Conservation (phyloP, 2,329 filamentous ascomycete species). For the Cucurbitaria berberidis region DNA sequence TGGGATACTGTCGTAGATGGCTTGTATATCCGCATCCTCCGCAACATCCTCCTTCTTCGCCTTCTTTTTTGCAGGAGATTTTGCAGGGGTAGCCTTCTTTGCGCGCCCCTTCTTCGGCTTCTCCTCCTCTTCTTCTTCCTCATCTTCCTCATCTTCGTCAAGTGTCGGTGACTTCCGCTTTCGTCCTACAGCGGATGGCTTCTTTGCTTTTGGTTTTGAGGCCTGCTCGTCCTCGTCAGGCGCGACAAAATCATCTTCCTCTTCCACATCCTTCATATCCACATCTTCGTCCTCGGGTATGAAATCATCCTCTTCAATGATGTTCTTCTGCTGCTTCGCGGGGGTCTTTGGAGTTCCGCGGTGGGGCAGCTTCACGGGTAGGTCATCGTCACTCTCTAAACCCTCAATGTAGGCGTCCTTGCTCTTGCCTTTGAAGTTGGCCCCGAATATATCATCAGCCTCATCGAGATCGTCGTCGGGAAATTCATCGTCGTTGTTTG, state of each 20-base stretch:
- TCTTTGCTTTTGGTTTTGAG: conserved; percentile 49
- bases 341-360: conserved; percentile 46
- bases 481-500: conserved; percentile 67
- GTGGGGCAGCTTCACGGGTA: conserved; percentile 39
- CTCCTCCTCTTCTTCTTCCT: conserved; percentile 60
- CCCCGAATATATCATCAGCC: conserved; percentile 84
- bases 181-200: conserved; percentile 41
- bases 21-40: conserved; percentile 76
- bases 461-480: conserved; percentile 56
- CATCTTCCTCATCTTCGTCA: conserved; percentile 60
- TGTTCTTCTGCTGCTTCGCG: conserved; percentile 56
- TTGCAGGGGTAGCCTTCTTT: conserved; percentile 50
- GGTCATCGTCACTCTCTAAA: conserved; percentile 38
- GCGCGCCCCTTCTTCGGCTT: conserved; percentile 63
- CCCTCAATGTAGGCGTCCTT: conserved; percentile 73
- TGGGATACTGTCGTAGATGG: conserved; percentile 87
- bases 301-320: conserved; percentile 50
- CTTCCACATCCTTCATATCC: conserved; percentile 60
- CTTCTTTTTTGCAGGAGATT: conserved; percentile 62
- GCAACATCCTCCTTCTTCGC: conserved; percentile 69
- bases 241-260: conserved; percentile 53
- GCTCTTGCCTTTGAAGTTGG: conserved; percentile 68
- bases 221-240: conserved; percentile 53
- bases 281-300: conserved; percentile 55
- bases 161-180: conserved; percentile 65